Evolutionary conservation across 2,329 filamentous ascomycete genomes (phyloP).

Genomic region (Daldinia eschscholtzii): DNA sequence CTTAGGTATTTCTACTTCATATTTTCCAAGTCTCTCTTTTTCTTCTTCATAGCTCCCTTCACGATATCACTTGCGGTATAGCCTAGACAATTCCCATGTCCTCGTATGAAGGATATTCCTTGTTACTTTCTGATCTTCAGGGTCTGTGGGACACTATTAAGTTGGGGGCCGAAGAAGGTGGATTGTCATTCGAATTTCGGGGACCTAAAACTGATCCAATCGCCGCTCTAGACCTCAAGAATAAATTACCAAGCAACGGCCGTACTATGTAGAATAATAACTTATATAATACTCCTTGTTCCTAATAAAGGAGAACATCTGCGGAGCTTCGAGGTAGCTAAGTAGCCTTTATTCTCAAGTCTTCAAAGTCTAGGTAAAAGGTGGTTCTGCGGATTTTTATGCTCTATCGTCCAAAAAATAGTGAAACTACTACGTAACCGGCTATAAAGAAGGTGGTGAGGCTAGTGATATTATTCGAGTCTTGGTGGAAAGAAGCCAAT

Average conservation of each 20-base stretch:
- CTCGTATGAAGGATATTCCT: neutral
- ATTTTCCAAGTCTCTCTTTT: neutral
- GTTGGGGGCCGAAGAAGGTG: neutral
- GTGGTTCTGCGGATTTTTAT: neutral
- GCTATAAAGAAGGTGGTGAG: neutral
- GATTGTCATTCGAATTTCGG: neutral
- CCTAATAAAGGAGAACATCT: neutral
- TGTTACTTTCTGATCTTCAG: constrained; percentile 8
- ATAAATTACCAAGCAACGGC: neutral
- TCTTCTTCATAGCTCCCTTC: neutral
- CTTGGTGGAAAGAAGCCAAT: neutral
- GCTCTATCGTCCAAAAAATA: neutral
- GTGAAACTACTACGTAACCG: neutral
- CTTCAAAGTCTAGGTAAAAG: neutral
- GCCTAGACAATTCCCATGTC: neutral
- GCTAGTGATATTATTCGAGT: neutral
- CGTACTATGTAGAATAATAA: neutral
- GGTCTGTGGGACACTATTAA: neutral
- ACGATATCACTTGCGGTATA: neutral
- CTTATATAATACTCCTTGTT: neutral
- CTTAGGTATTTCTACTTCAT: neutral
- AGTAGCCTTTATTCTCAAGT: neutral
- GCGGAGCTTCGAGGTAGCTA: neutral
- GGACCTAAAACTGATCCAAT: neutral
- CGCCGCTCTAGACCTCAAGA: neutral